Evolutionary conservation across 495 filamentous ascomycete species (phyloP), one percentile per base, ranked within the genome.

Genomic region (Podospora bellae-mahoneyi): DNA sequence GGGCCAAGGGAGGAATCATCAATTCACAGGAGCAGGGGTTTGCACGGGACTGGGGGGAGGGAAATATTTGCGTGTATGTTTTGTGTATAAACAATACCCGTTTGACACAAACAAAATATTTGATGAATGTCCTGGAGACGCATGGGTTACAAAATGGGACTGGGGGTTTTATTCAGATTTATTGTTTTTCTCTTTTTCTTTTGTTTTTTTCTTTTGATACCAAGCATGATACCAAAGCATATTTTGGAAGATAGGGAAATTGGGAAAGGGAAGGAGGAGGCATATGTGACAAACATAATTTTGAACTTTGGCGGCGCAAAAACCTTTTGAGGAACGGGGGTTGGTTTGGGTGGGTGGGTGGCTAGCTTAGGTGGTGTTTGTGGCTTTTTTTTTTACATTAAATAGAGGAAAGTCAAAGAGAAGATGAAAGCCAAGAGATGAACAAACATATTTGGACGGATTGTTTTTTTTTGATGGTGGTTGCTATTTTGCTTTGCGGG

Each of bases 191-290:
- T 59, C 30, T 57, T 67, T n/a, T 60, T 30, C 62, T 58, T 56
- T 48, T 59, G 59, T 66, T 26, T 10, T 62, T 48, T 59, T 18
- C 55, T 26, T 64, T 20, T 66, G 30, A 69, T 58, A 23, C 59
- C 57, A 58, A 58, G 19, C 56, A 58, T 58, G 56, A 58, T 58
- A 58, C 56, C 56, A 58, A 48, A 10, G 56, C 56, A 58, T 58
- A 20, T 56, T 56, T 58, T 58, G 56, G 19, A 58, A 58, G 39
- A 48, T 48, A 13, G 39, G 39, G 39, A 48, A 58, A 58, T 9
- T 9, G 56, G 23, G 56, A 58, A 27, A 58, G 7, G 23, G 56
- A 26, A 19, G 23, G 56, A 20, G n/a, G 18, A 18, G 23, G 56
- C n/a, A 58, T 20, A 58, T 20, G 20, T 20, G 23, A 27, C n/a